phyloP scores from a whole-genome alignment of 108 stramenopile genomes.

The Cyclotella cryptica region DNA sequence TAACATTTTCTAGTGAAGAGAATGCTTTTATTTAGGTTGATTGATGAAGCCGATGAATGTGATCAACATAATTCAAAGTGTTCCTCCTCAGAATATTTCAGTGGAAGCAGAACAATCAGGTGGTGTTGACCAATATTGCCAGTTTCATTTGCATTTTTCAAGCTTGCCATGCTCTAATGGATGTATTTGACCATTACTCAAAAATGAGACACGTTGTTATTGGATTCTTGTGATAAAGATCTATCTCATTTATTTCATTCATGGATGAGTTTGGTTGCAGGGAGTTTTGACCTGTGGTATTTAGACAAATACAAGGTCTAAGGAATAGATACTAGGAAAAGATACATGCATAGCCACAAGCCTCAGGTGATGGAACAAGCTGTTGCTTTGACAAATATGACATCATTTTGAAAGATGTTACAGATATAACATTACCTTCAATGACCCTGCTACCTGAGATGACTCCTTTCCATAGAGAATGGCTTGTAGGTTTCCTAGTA shows the following conservation, averaged over 20 bases:
- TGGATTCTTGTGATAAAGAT: constrained; percentile 72
- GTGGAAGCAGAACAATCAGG: constrained; percentile 88
- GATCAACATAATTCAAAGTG: constrained; percentile 64
- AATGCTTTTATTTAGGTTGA: not conserved
- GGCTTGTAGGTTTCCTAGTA: no score
- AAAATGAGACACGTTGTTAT: constrained; percentile 48
- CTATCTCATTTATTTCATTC: constrained; percentile 77
- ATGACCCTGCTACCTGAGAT: no score
- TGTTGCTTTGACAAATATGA: no score
- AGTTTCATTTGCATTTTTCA: no score
- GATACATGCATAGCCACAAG: constrained; percentile 55
- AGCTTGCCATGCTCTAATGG: no score
- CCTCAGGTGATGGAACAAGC: constrained; percentile 54
- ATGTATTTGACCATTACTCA: no score
- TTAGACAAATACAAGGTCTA: constrained; percentile 71
- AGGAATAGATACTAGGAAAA: constrained; percentile 49
- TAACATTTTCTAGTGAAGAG: no score
- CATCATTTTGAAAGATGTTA: no score
- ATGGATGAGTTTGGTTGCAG: constrained; percentile 74
- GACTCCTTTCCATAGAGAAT: no score
- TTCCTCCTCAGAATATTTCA: constrained; percentile 48
- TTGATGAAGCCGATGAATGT: constrained; percentile 56
- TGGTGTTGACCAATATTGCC: constrained; percentile 66
- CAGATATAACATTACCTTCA: no score
- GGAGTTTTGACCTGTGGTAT: constrained; percentile 85